These are phyloP conservation scores for Astrocystis sublimbata DNA, from an alignment of 495 filamentous ascomycete species.

Conservation along the genomic window DNA sequence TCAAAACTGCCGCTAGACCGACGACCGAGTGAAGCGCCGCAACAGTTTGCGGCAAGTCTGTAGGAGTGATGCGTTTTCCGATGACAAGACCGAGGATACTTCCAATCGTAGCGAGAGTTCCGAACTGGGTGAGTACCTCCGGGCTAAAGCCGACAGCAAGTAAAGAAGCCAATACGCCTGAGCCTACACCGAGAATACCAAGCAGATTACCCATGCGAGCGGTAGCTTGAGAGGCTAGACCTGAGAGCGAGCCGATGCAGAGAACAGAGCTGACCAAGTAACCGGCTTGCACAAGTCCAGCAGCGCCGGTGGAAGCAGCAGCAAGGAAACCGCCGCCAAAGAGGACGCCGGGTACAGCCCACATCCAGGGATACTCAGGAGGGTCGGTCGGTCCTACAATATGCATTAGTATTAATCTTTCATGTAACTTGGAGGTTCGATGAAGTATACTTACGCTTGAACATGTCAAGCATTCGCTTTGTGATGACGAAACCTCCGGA, in stretches of 20 bases:
- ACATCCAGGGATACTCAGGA: conserved; percentile 81
- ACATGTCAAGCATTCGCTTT: conserved; percentile 92
- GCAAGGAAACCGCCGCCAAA: conserved; percentile 77
- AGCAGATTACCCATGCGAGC: conserved; percentile 78
- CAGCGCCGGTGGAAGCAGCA: conserved; percentile 73
- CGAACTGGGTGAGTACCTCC: conserved; percentile 72
- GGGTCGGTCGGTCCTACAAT: conserved; percentile 66
- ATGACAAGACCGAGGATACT: conserved; percentile 64
- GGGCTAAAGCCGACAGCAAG: conserved; percentile 74
- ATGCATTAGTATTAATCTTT: conserved; percentile 23
- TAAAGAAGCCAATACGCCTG: conserved; percentile 75
- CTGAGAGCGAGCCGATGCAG: conserved; percentile 72
- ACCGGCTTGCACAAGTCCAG: conserved; percentile 77
- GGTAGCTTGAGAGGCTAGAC: conserved; percentile 72
- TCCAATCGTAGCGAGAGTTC: conserved; percentile 66
- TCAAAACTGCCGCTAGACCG: conserved; percentile 77
- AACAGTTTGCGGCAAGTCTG: conserved; percentile 78
- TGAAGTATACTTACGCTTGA: conserved; percentile 56
- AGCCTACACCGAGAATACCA: conserved; percentile 75
- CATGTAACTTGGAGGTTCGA: background rate
- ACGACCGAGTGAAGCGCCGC: conserved; percentile 82
- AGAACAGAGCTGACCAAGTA: conserved; percentile 77
- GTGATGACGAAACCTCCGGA: conserved; percentile 82
- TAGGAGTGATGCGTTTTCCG: conserved; percentile 79
- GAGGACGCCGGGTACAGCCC: conserved; percentile 68